phyloP scores from a whole-genome alignment of 257 asterid genomes.

The Paulownia fortunei region DNA sequence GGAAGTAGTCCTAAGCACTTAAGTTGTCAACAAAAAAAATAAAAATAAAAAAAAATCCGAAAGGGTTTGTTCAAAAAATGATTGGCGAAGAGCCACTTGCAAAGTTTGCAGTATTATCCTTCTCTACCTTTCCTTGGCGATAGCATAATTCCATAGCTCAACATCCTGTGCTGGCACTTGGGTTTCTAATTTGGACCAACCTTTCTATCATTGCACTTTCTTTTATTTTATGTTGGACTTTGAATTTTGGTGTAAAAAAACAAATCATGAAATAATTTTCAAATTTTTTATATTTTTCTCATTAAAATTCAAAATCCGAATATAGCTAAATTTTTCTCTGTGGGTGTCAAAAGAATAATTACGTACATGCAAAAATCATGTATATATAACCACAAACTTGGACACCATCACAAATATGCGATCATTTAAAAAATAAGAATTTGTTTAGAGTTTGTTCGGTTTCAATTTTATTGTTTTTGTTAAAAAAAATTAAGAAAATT shows the following conservation, averaged over 20 bases:
- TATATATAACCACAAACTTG: too few relatives aligned
- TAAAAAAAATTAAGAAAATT: too few relatives aligned
- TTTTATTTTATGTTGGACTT: not conserved
- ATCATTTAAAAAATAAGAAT: too few relatives aligned
- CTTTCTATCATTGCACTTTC: not conserved
- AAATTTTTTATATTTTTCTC: not conserved
- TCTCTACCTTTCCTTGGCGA: conserved; percentile 4
- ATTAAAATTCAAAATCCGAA: not conserved
- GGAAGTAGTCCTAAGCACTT: not conserved
- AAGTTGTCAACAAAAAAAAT: conserved; percentile 24
- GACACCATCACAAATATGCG: too few relatives aligned
- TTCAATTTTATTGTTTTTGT: too few relatives aligned
- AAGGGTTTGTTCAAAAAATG: not conserved
- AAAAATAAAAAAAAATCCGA: too few relatives aligned
- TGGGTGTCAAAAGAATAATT: too few relatives aligned
- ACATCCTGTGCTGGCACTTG: not conserved
- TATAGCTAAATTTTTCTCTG: too few relatives aligned
- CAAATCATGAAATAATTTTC: too few relatives aligned
- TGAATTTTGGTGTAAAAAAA: not conserved
- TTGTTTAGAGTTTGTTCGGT: too few relatives aligned
- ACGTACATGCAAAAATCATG: too few relatives aligned
- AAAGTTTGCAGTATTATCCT: conserved; percentile 16
- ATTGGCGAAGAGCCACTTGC: not conserved
- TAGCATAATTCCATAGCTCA: too few relatives aligned
- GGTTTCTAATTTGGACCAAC: not conserved